Base-by-base conservation (phyloP, 2,329 filamentous ascomycete species). In the Cyphellophora europaea region DNA sequence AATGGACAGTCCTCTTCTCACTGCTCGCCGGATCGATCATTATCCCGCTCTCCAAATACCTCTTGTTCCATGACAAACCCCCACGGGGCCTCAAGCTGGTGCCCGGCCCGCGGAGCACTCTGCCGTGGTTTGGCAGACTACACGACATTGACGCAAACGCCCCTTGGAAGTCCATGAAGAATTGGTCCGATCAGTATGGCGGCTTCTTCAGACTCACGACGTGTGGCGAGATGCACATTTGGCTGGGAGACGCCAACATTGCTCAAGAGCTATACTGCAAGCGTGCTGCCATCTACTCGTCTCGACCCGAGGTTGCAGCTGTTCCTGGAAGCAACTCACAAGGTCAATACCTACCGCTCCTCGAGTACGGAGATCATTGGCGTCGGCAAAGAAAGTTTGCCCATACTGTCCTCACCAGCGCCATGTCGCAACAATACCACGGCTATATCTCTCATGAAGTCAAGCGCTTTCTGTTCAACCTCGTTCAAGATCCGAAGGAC, bases 41-140 rank as follows among this genome's bases (percentile, higher is more conserved):
- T 14, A 6, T 37, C 18, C 17, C 21, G 10, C 29, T 28, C n/a
- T 13, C 96, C 4, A 25, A 27, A 3, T 41, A 41, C 28, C 35
- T 41, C 6, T 13, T 38, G 15, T 37, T 41, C 32, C 31, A 41
- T n/a, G 35, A 41, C 27, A 33, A 32, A 16, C 38, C 38, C 11
- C 38, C 38, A 11, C 34, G 38, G 19, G 38, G 38, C 10, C 32
- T 41, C 5, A 38, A 38, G 27, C 35, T 37, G 4, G 32, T 41
- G 8, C 35, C 35, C 3, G 38, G 38, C 12, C 38, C 38, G n/a
- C 32, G 21, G 10, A 35, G 30, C 11, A 41, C 38, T 11, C 35
- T 44, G 15, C 41, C 41, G 10, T 44, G 39, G 21, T 33, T 44
- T 16, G 41, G 41, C 13, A 27, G 41, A 32, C 27, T 44, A 13